A percentile compares a stretch with the other conserved stretches of the same genome.
phyloP scores from a whole-genome alignment of 2,329 filamentous ascomycete genomes.

The Botryotinia calthae region DNA sequence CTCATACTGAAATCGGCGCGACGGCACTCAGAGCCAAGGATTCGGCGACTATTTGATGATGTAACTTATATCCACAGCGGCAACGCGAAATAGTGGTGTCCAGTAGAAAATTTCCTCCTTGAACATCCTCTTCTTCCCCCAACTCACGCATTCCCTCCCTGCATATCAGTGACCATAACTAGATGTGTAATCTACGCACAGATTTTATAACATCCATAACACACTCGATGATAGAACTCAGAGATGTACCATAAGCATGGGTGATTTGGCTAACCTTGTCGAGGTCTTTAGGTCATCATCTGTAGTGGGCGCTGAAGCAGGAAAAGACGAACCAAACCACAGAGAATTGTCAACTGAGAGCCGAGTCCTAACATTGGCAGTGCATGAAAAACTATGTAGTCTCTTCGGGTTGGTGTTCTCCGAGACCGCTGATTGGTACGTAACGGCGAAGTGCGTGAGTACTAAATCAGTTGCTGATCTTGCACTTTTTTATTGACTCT shows the following conservation, averaged over 20 bases:
- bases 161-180: neutral
- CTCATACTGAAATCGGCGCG: neutral
- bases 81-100: no score
- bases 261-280: slow-evolving; percentile 45
- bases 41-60: no score
- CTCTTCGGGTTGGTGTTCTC: neutral
- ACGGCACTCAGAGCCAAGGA: no score
- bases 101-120: neutral
- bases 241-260: neutral
- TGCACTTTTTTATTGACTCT: neutral
- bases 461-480: no score
- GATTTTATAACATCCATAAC: no score
- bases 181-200: neutral
- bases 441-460: neutral
- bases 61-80: neutral
- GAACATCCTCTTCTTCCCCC: neutral
- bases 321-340: slow-evolving; percentile 79
- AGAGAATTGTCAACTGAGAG: slow-evolving; percentile 68
- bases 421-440: neutral
- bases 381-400: slow-evolving; percentile 66
- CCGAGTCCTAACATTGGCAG: slow-evolving; percentile 68
- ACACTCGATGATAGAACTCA: neutral
- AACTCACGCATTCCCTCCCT: neutral
- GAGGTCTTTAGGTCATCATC: slow-evolving; percentile 79
- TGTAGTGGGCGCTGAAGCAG: slow-evolving; percentile 76